These are phyloP conservation scores for Echinochloa phyllopogon DNA, from an alignment of 176 grass and related monocot genomes.

Conservation along the genomic window DNA sequence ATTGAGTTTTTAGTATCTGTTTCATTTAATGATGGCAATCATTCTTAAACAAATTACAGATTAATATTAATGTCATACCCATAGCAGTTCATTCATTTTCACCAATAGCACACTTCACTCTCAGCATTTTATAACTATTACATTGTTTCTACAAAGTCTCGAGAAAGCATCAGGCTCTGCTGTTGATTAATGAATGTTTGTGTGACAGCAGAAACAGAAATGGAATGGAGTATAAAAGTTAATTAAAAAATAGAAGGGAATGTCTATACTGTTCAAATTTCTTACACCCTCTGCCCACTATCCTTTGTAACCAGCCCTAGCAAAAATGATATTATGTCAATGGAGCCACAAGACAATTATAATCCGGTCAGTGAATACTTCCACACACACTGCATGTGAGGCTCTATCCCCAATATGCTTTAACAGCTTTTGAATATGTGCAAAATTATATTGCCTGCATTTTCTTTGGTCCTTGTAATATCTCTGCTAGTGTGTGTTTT, in stretches of 20 bases:
- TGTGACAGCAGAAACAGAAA: background rate
- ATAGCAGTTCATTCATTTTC: background rate
- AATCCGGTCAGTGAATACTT: too few relatives aligned
- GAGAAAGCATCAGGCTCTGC: background rate
- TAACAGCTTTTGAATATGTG: too few relatives aligned
- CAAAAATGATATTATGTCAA: too few relatives aligned
- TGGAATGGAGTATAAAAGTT: background rate
- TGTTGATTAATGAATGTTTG: background rate
- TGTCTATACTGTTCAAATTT: background rate
- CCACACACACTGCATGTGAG: too few relatives aligned
- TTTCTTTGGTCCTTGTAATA: too few relatives aligned
- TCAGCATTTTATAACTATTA: background rate
- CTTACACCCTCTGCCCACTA: background rate
- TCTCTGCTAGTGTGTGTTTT: too few relatives aligned
- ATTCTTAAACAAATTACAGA: background rate
- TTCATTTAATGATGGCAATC: background rate
- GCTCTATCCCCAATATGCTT: too few relatives aligned
- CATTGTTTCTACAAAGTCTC: background rate
- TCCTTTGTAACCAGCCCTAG: background rate
- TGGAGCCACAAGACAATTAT: too few relatives aligned
- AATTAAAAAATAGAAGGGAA: background rate
- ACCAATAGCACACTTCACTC: too few relatives aligned
- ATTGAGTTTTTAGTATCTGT: background rate
- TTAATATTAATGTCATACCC: background rate
- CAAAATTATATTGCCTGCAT: too few relatives aligned